phyloP scores from a whole-genome alignment of 148 eudicot species.

The Talinum fruticosum region DNA sequence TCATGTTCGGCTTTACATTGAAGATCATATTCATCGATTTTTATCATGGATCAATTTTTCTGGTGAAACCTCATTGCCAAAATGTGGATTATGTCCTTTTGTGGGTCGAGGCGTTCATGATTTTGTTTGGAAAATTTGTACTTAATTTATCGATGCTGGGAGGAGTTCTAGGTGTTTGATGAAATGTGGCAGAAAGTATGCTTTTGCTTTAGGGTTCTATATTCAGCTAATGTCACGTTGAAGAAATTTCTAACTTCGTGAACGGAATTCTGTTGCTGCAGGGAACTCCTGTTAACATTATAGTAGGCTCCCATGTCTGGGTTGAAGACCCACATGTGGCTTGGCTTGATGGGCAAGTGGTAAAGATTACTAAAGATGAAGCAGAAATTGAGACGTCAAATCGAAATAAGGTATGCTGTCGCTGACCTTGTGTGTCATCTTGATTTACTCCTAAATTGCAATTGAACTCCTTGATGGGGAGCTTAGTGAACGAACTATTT shows the following conservation, averaged over 20 bases:
- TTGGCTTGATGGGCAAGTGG: conserved; percentile 77
- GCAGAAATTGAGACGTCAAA: conserved; percentile 60
- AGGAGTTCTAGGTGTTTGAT: conserved; percentile 6
- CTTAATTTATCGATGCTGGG: neutral
- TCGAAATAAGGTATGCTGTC: conserved; percentile 54
- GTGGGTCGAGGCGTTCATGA: neutral
- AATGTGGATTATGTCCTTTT: no score
- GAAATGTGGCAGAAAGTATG: neutral
- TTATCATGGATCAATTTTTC: no score
- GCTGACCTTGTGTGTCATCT: neutral
- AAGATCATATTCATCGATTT: neutral
- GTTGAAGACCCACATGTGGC: conserved; percentile 61
- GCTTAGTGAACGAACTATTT: neutral
- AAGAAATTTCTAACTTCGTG: neutral
- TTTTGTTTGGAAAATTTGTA: neutral
- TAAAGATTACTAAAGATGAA: conserved; percentile 55
- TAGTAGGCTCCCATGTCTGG: conserved; percentile 90
- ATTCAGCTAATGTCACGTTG: neutral
- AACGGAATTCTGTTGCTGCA: conserved; percentile 32
- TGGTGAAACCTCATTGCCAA: no score
- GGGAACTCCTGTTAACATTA: conserved; percentile 84
- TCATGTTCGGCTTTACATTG: neutral
- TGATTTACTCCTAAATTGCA: neutral
- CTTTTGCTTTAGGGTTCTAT: neutral
- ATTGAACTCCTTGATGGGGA: conserved; percentile 5